phyloP scores from a whole-genome alignment of 179 eudicot species.

The Pouteria campechiana region DNA sequence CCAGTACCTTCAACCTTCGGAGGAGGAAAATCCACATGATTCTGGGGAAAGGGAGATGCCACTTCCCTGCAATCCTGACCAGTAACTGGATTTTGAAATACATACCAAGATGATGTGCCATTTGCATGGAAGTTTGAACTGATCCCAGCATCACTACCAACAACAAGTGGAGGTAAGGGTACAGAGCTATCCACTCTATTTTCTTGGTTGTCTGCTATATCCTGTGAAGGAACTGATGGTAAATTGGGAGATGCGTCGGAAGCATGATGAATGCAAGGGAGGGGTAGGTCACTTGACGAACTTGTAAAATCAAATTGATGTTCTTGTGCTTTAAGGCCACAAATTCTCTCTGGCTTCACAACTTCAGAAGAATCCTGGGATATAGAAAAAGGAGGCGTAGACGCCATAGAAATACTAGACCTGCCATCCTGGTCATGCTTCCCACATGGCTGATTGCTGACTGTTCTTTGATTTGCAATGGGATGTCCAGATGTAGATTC shows the following conservation, averaged over 20 bases:
- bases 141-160: constrained; percentile 6
- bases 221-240: constrained; percentile 18
- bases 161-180: constrained; percentile 10
- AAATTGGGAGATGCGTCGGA: constrained; percentile 8
- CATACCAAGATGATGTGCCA: constrained; percentile 9
- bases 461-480: constrained; percentile 6
- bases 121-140: constrained; percentile 2
- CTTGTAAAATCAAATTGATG: constrained; percentile 20
- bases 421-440: not conserved
- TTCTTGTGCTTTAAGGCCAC: not conserved
- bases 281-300: constrained; percentile 26
- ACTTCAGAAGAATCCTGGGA: no score
- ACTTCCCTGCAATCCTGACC: constrained; percentile 22
- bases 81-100: constrained; percentile 6
- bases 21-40: constrained; percentile 13
- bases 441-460: constrained; percentile 1
- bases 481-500: constrained; percentile 1
- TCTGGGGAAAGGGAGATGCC: constrained; percentile 27
- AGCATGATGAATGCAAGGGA: constrained; percentile 14
- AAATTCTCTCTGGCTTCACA: no score
- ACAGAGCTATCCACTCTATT: constrained; percentile 9
- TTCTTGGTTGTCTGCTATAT: constrained; percentile 13
- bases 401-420: constrained; percentile 2
- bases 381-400: no score
- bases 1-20: constrained; percentile 13